Evolutionary conservation across 179 eudicot species (phyloP), one percentile per base, ranked within the genome.

Genomic region (Actinidia polygama): DNA sequence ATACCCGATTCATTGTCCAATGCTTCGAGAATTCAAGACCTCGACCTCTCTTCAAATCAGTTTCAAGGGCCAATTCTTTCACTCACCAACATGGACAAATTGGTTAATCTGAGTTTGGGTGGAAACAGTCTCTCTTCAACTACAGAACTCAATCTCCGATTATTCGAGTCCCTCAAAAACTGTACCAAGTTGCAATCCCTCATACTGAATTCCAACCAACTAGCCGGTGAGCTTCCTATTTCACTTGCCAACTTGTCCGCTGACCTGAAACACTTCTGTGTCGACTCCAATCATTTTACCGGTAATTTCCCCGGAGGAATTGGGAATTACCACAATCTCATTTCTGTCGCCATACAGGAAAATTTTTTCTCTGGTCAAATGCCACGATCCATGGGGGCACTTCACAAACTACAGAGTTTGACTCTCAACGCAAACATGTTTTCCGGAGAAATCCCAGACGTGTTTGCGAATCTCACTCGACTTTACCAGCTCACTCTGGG

Each of bases 151-250:
- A 30, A 19, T 16, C 62, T 62, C 14, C 15, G 16, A 46, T 14
- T 78, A 7, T 26, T 64, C 5, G 47, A 63, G 46, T 78, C 81
- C 71, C 73, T 49, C 81, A 47, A 66, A 63, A 51, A 64, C 15
- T 63, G 36, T 59, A 59, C 80, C 30, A 10, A 59, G 18, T 69
- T 69, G 18, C n/a, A 69, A 8, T 14, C 6, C 3, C 73, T 69
- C 49, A 14, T 69, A 14, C 73, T 69, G 19, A 12, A 12, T 16
- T 69, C 44, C 21, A 69, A 69, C 51, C 50, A 40, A 40, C 51
- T 69, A 30, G 49, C 49, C 21, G 73, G 73, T 4, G 73, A 69
- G 40, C 73, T 69, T 69, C 73, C 73, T 19, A 30, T 4, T 69
- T 69, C 73, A 40, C 9, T 69, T 16, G 73, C 73, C 15, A 69